phyloP scores from a whole-genome alignment of 192 early-diverging fungal genomes.

The Rhizophagus prolifer region DNA sequence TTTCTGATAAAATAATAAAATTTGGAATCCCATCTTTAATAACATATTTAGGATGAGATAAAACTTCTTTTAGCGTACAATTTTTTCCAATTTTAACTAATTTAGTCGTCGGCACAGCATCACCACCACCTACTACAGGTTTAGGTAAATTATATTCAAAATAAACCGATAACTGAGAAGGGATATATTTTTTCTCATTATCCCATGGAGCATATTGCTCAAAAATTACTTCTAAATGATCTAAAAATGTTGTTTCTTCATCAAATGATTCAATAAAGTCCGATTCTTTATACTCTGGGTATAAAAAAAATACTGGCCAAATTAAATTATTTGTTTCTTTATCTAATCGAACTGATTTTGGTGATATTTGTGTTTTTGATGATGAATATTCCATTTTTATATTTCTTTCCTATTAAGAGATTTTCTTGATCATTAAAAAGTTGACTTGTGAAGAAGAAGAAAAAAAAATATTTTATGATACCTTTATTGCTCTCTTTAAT shows the following conservation, averaged over 20 bases:
- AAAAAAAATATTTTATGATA: neutral
- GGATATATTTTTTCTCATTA: conserved; percentile 58
- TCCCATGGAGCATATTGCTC: conserved; percentile 86
- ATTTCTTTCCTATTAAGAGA: conserved; percentile 42
- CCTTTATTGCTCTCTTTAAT: conserved; percentile 51
- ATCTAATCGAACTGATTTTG: conserved; percentile 60
- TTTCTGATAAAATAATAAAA: conserved; percentile 77
- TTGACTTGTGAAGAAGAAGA: neutral
- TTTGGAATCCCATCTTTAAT: conserved; percentile 82
- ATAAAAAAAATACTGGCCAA: conserved; percentile 90
- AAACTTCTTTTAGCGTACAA: conserved; percentile 59
- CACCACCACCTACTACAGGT: conserved; percentile 25
- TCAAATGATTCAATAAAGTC: conserved; percentile 86
- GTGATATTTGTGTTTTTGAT: conserved; percentile 37
- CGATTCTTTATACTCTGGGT: conserved; percentile 89
- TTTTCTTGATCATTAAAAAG: neutral
- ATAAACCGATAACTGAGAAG: conserved; percentile 74
- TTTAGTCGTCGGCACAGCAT: conserved; percentile 24
- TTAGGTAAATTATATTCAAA: conserved; percentile 65
- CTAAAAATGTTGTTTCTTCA: conserved; percentile 78
- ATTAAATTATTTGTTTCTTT: conserved; percentile 52
- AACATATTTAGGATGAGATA: conserved; percentile 64
- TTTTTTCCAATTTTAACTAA: conserved; percentile 67
- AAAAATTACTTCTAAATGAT: conserved; percentile 85
- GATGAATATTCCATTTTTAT: conserved; percentile 47